Conservation (phyloP, 1,284 basidiomycete species). For the Pseudozyma pruni region DNA sequence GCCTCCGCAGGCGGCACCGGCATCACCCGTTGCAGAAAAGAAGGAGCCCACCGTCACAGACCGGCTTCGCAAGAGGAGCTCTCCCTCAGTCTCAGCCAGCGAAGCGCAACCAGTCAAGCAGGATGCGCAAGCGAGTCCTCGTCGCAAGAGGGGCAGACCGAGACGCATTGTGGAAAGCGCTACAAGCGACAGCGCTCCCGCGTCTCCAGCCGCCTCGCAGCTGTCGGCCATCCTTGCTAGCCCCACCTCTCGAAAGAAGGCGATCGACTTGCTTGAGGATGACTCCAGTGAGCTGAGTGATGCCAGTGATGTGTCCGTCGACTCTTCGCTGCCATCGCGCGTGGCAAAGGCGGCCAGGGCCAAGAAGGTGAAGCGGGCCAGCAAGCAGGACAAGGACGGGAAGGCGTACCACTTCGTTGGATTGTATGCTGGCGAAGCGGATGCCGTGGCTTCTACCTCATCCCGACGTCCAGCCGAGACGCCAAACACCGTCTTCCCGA, state of each 20-base stretch:
- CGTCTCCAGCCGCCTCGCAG: background rate
- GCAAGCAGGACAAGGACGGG: conserved; percentile 31
- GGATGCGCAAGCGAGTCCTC: background rate
- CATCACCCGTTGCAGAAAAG: background rate
- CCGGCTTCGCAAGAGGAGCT: conserved; percentile 21
- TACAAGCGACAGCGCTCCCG: background rate
- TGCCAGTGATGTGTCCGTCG: conserved; percentile 18
- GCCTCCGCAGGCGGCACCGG: background rate
- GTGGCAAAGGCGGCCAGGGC: conserved; percentile 4
- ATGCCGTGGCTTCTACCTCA: conserved; percentile 31
- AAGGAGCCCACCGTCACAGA: background rate
- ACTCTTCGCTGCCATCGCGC: conserved; percentile 15
- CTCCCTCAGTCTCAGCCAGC: background rate
- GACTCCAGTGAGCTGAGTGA: conserved; percentile 36
- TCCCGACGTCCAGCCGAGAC: conserved; percentile 1
- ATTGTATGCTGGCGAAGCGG: conserved; percentile 43
- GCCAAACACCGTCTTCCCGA: conserved; percentile 19
- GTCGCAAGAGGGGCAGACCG: conserved; percentile 27
- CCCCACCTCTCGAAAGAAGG: background rate
- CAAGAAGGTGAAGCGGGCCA: conserved; percentile 28
- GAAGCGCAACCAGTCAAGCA: background rate
- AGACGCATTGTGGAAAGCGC: background rate
- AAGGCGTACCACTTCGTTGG: conserved; percentile 32
- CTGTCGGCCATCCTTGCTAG: background rate
- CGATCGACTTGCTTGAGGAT: conserved; percentile 32